A percentile compares a stretch with the other conserved stretches of the same genome.
Conservation (phyloP, 2,329 filamentous ascomycete species). For the Cadophora luteo-olivacea region DNA sequence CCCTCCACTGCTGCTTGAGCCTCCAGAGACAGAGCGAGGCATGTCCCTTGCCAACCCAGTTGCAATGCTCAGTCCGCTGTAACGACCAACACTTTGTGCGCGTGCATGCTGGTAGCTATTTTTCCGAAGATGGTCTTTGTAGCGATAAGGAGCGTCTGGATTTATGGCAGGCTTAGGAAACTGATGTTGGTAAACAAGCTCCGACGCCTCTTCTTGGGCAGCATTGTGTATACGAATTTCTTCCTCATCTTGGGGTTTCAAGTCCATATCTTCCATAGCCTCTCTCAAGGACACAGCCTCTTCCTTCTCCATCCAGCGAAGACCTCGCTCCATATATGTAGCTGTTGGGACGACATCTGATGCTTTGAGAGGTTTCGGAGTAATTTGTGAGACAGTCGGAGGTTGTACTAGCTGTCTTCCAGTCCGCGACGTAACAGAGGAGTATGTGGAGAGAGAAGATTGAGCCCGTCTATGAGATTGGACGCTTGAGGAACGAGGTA, state of each 20-base stretch:
- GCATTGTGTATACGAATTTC: slow-evolving; percentile 70
- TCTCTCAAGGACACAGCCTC: slow-evolving; percentile 73
- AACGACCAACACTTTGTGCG: slow-evolving; percentile 62
- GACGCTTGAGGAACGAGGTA: slow-evolving; percentile 39
- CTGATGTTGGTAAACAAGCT: slow-evolving; percentile 79
- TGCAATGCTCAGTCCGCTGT: slow-evolving; percentile 53
- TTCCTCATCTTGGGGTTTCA: slow-evolving; percentile 59
- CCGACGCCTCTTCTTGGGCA: slow-evolving; percentile 78
- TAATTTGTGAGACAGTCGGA: slow-evolving; percentile 23
- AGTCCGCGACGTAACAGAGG: slow-evolving; percentile 40
- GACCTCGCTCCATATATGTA: slow-evolving; percentile 75
- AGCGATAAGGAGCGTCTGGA: slow-evolving; percentile 70
- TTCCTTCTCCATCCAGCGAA: slow-evolving; percentile 82
- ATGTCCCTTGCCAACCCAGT: slow-evolving; percentile 43
- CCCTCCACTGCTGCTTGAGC: slow-evolving; percentile 46
- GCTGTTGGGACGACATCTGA: slow-evolving; percentile 68
- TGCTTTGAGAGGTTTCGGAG: slow-evolving; percentile 55
- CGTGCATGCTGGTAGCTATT: slow-evolving; percentile 74
- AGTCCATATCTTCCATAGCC: slow-evolving; percentile 76
- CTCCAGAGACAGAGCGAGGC: slow-evolving; percentile 43
- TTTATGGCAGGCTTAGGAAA: slow-evolving; percentile 61
- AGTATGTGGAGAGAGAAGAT: slow-evolving; percentile 42
- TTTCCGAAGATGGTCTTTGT: slow-evolving; percentile 72
- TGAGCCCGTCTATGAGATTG: slow-evolving; percentile 41
- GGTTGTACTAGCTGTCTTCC: slow-evolving; percentile 42